Base-by-base conservation (phyloP, 2,329 filamentous ascomycete genomes). In the Epichloe hybrida region DNA sequence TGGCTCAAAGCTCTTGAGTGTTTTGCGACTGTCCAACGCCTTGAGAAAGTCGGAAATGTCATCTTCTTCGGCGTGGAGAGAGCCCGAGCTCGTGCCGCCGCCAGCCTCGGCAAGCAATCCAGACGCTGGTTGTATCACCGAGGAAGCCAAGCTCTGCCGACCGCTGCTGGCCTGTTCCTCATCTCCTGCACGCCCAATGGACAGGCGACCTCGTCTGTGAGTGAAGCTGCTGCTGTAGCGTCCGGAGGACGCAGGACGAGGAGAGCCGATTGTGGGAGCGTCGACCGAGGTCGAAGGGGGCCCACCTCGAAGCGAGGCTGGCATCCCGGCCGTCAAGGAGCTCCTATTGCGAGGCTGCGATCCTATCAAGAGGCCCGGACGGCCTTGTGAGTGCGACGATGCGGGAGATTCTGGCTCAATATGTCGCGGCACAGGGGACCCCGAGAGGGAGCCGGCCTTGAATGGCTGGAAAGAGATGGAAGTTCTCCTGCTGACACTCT, bases 151-250 rank as follows among this genome's bases (percentile, higher is more conserved):
- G 59, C 85, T 89, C 54, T 84, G 84, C 57, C 84, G 83, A n/a
- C 85, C 86, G 62, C 90, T 96, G 66, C 85, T 88, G 37, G 72
- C 73, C 61, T 86, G 84, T 58, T 89, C 86, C 54, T 89, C 85
- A 49, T 88, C 84, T 1, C 66, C 70, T 2, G 72, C 73, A 55
- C 76, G 83, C 35, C 86, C 84, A 51, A 85, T 85, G 0, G 89
- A 94, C 23, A 83, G 80, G 43, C 89, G 80, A 31, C 80, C 84
- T 50, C 87, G 81, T 44, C 93, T 81, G 63, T 95, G 88, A 6
- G 84, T 86, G 61, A 98, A 98, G 61, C 90, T 95, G 66, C 91
- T 97, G 66, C 88, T 95, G 64, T 94, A 97, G 45, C 87, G 82
- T 53, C 82, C 83, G n/a, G 86, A 81, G 0, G 84, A 81, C 8